These are phyloP conservation scores for Colletotrichum melonis DNA, from an alignment of 2,329 filamentous ascomycete genomes.

Conservation along the genomic window DNA sequence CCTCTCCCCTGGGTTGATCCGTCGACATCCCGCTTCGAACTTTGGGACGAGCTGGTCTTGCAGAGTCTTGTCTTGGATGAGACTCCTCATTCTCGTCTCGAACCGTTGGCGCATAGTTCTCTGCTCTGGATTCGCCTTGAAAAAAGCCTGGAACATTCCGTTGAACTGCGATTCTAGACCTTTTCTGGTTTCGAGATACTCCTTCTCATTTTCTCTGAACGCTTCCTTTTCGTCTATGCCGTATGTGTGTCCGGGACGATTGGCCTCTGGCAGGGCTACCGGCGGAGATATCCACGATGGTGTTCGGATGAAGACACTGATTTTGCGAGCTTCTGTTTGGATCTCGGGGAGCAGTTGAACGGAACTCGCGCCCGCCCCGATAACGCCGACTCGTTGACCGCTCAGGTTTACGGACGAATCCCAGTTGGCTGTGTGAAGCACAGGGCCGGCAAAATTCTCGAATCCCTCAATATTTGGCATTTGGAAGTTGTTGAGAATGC, in stretches of 20 bases:
- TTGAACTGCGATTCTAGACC: conserved; percentile 52
- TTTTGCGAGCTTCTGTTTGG: conserved; percentile 51
- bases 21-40: conserved; percentile 40
- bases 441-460: conserved; percentile 55
- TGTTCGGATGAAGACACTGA: conserved; percentile 58
- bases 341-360: conserved; percentile 56
- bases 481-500: conserved; percentile 49
- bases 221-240: background rate
- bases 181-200: conserved; percentile 43
- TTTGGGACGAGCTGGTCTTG: conserved; percentile 37
- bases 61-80: background rate
- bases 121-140: conserved; percentile 43
- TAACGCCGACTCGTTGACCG: conserved; percentile 50
- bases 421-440: conserved; percentile 59
- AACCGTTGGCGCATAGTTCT: background rate
- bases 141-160: conserved; percentile 52
- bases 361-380: conserved; percentile 47
- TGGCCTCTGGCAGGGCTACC: conserved; percentile 11
- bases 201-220: conserved; percentile 18
- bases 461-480: conserved; percentile 61
- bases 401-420: conserved; percentile 49
- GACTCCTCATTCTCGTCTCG: background rate
- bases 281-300: conserved; percentile 57
- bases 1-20: conserved; percentile 49
- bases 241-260: conserved; percentile 32